Percentiles rank a stretch among this genome's conserved stretches.
These are phyloP conservation scores for Dactylonectria estremocensis DNA, from an alignment of 2,329 filamentous ascomycete species.

Conservation along the genomic window DNA sequence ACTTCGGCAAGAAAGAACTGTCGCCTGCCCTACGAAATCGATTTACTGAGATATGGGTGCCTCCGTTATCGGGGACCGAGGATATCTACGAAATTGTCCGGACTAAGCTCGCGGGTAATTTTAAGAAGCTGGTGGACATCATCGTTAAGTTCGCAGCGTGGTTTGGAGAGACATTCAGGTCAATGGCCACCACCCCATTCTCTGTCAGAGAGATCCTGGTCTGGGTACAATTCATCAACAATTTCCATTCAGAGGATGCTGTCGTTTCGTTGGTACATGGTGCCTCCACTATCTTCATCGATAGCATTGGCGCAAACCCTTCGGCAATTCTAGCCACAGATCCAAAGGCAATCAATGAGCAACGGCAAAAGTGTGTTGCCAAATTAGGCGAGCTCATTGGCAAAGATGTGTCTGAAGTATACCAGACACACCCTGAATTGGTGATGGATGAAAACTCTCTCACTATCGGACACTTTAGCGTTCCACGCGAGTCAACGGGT, in stretches of 20 bases:
- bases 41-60: conserved; percentile 99
- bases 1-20: conserved; percentile 98
- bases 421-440: conserved; percentile 75
- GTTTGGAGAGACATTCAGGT: conserved; percentile 89
- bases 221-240: conserved; percentile 95
- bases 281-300: conserved; percentile 95
- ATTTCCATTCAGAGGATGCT: conserved; percentile 64
- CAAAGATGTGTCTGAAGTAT: conserved; percentile 74
- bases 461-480: conserved; percentile 81
- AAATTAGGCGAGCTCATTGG: conserved; percentile 79
- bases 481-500: conserved; percentile 66
- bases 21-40: conserved; percentile 95
- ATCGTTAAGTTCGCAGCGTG: conserved; percentile 93
- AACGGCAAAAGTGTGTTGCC: conserved; percentile 80
- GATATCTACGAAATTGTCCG: conserved; percentile 91
- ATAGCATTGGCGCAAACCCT: conserved; percentile 95
- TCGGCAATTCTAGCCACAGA: conserved; percentile 86
- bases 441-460: conserved; percentile 66
- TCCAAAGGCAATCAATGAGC: conserved; percentile 76
- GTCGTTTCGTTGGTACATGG: conserved; percentile 78
- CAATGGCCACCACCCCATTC: conserved; percentile 81
- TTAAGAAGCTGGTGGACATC: conserved; percentile 71
- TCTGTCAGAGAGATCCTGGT: conserved; percentile 93
- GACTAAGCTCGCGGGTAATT: conserved; percentile 76
- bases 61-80: conserved; percentile 84